These are phyloP conservation scores for Phytophthora quininea DNA, from an alignment of 352 stramenopile species.

Conservation along the genomic window DNA sequence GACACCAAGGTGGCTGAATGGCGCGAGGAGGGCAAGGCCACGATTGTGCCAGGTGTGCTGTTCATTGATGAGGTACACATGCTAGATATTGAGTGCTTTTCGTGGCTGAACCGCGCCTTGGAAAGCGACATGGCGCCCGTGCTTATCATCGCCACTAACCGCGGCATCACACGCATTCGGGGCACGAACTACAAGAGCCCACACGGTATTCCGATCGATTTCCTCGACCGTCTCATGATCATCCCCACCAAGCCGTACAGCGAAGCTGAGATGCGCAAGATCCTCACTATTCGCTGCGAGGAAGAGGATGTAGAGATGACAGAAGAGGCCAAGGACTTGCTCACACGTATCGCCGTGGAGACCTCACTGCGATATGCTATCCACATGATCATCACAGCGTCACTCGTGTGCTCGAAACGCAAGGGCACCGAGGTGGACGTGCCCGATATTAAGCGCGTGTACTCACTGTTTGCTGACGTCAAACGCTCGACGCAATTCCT, in stretches of 20 bases:
- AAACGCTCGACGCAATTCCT: conserved; percentile 99
- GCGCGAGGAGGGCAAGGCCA: conserved; percentile 96
- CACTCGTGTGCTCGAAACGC: conserved; percentile 93
- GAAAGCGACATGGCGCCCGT: conserved; percentile 98
- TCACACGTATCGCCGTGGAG: conserved; percentile 98
- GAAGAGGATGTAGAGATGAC: conserved; percentile 99
- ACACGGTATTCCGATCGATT: conserved; percentile 98
- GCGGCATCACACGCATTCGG: conserved; percentile 97
- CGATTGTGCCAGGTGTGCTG: conserved; percentile 98
- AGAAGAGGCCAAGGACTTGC: conserved; percentile 95
- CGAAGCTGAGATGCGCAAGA: conserved; percentile 96
- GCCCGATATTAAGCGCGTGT: conserved; percentile 94
- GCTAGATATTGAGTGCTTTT: conserved; percentile 99
- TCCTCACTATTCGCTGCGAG: conserved; percentile 96
- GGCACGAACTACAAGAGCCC: conserved; percentile 99
- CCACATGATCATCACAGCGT: conserved; percentile 99
- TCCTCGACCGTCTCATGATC: conserved; percentile 99
- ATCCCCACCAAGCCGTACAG: conserved; percentile 97
- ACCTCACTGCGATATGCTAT: conserved; percentile 99
- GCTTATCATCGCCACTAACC: conserved; percentile 99
- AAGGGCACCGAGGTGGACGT: conserved; percentile 92
- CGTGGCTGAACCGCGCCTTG: conserved; percentile 98
- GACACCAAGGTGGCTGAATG: conserved; percentile 98
- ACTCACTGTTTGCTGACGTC: conserved; percentile 98
- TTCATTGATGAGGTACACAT: conserved; percentile 99